phyloP scores from a whole-genome alignment of 192 early-diverging fungal genomes.

The Physocladia obscura region DNA sequence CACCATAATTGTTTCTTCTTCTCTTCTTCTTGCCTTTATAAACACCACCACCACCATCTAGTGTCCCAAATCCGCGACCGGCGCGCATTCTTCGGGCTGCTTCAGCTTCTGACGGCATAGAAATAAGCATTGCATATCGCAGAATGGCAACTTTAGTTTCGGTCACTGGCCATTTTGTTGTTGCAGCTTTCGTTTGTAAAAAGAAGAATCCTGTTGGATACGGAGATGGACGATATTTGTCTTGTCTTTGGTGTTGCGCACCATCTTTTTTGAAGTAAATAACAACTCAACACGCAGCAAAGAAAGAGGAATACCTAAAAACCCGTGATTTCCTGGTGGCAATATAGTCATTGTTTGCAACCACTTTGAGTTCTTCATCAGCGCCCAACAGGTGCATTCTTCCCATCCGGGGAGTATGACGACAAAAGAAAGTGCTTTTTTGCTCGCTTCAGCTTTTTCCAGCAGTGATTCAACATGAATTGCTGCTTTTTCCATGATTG shows the following conservation, averaged over 20 bases:
- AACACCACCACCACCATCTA: conserved; percentile 20
- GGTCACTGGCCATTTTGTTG: not conserved
- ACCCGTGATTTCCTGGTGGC: conserved; percentile 16
- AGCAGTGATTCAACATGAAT: not conserved
- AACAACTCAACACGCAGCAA: not conserved
- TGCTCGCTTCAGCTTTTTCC: not conserved
- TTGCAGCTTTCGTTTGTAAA: not conserved
- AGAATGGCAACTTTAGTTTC: not conserved
- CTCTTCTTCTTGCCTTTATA: conserved; percentile 13
- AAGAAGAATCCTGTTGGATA: conserved; percentile 2
- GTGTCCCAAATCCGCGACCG: conserved; percentile 1
- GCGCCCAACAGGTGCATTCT: conserved; percentile 8
- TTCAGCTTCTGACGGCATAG: not conserved
- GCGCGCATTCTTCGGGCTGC: not conserved
- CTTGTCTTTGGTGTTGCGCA: not conserved
- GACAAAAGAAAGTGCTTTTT: conserved; percentile 15
- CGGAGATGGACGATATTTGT: not conserved
- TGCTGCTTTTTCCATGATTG: conserved; percentile 15
- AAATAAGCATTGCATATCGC: conserved; percentile 4
- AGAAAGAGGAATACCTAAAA: conserved; percentile 1
- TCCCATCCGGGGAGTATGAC: conserved; percentile 17
- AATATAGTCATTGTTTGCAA: conserved; percentile 4
- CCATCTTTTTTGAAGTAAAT: not conserved
- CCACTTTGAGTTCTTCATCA: not conserved
- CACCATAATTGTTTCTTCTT: no score